Base-by-base conservation (phyloP, 257 asterid genomes). In the Fraxinus excelsior region DNA sequence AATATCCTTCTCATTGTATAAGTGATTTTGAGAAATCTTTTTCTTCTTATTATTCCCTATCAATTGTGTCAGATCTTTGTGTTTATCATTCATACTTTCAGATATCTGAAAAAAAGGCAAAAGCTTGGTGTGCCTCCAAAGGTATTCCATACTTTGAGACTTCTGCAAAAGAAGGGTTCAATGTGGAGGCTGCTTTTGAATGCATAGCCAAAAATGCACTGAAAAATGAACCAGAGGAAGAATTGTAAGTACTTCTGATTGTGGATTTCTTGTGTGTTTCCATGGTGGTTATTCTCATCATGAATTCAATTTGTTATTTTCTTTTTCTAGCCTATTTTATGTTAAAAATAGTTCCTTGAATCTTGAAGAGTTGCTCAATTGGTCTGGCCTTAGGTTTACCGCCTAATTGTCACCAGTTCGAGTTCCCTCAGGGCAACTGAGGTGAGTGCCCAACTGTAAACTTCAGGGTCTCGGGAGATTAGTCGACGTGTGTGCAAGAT, bases 141-240 rank as follows among this genome's bases (percentile, higher is more conserved):
- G 94, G 89, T 69, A 81, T 89, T 53, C 91, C 93, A 5, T 89
- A 87, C 86, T 87, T 89, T 73, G 93, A 87, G 85, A 89, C 93
- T 53, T 89, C 93, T 18, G 93, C 93, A 32, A 89, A 89, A 78
- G 93, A 89, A 81, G 93, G 91, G 60, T 83, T 82, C 77, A 87
- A 89, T 68, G 91, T 89, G 73, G 93, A 89, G 79, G 86, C 82
- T 19, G 91, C 93, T 80, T 89, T 89, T 58, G 86, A 89, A 69
- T 84, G 90, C 83, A 89, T 89, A 71, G 91, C 94, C 9, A 87
- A 84, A 80, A 86, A 87, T 86, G 91, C 91, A 58, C 85, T 89
- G 29, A 86, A 86, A 80, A 86, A 78, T 78, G 94, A 86, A 79
- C 88, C 88, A 8, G 89, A 87, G 58, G 91, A 87, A 83, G 94